A percentile compares a stretch with the other conserved stretches of the same genome.
These are phyloP conservation scores for Zopfochytrium polystomum DNA, from an alignment of 371 early-diverging fungal species.

Conservation along the genomic window DNA sequence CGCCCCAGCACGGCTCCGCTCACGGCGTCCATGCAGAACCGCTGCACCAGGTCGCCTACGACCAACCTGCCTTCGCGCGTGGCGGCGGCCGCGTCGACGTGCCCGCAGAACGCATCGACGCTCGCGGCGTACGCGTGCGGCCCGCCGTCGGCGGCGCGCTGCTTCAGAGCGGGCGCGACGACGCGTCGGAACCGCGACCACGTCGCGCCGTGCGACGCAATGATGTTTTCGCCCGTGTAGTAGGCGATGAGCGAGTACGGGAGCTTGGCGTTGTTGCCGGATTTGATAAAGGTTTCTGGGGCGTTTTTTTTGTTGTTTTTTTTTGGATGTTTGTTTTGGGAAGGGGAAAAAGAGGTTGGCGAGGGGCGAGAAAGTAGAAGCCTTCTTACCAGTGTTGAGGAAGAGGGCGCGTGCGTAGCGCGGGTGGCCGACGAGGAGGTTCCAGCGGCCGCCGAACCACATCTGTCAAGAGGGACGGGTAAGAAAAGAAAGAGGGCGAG, in stretches of 20 bases:
- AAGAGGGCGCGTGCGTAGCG: background rate
- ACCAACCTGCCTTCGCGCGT: background rate
- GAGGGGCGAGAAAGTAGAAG: no score
- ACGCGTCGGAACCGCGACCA: background rate
- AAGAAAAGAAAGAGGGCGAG: no score
- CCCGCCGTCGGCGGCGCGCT: no score
- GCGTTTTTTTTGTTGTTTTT: no score
- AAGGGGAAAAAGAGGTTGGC: no score
- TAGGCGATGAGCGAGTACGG: conserved; percentile 5
- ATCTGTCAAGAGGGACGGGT: background rate
- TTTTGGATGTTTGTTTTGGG: no score
- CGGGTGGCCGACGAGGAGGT: conserved; percentile 1
- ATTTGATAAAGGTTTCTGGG: background rate
- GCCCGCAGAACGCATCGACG: background rate
- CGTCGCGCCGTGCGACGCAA: background rate
- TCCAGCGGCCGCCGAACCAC: conserved; percentile 13
- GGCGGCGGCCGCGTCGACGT: background rate
- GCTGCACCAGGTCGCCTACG: conserved; percentile 1
- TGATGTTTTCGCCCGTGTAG: conserved; percentile 7
- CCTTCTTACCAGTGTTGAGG: background rate
- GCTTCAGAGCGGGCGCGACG: background rate
- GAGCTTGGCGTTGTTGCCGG: conserved; percentile 7
- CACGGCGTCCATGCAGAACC: conserved; percentile 1
- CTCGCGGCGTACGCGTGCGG: background rate
- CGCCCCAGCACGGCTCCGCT: background rate